These are phyloP conservation scores for Dillenia suffruticosa DNA, from an alignment of 164 flowering plant species.

Conservation along the genomic window DNA sequence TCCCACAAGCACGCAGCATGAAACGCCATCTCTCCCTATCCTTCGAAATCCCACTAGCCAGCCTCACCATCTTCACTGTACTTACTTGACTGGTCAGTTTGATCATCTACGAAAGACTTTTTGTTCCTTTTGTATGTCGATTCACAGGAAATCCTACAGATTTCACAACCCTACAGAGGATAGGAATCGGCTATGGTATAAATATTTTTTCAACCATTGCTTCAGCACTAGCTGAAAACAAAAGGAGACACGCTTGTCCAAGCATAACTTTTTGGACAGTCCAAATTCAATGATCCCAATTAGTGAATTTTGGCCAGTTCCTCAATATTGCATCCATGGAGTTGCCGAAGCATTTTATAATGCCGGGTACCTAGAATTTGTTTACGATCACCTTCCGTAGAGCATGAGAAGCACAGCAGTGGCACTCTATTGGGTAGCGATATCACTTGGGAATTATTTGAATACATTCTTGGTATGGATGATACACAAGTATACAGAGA, in stretches of 20 bases:
- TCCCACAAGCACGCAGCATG: background rate
- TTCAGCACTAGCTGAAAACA: no score
- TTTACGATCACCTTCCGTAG: conserved; percentile 33
- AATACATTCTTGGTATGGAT: no score
- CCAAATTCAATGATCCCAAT: no score
- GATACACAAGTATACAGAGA: no score
- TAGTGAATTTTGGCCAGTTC: conserved; percentile 23
- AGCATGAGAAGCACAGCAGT: conserved; percentile 30
- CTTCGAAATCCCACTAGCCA: conserved; percentile 17
- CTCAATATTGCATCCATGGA: conserved; percentile 29
- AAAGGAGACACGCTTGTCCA: no score
- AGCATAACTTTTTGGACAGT: no score
- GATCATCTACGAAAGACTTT: conserved; percentile 10
- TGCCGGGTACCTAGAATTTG: conserved; percentile 29
- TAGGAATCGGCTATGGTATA: conserved; percentile 5
- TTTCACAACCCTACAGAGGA: conserved; percentile 14
- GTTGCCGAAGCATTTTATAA: conserved; percentile 31
- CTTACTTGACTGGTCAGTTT: conserved; percentile 10
- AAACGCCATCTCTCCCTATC: conserved; percentile 16
- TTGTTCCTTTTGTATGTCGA: conserved; percentile 9
- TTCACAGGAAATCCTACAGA: conserved; percentile 5
- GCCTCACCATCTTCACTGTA: conserved; percentile 17
- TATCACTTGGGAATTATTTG: no score
- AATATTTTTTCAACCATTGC: no score
- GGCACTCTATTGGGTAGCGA: background rate